A percentile compares a stretch with the other conserved stretches of the same genome.
phyloP scores from a whole-genome alignment of 768 basidiomycete genomes.

The Xerocomellus amylosporus region DNA sequence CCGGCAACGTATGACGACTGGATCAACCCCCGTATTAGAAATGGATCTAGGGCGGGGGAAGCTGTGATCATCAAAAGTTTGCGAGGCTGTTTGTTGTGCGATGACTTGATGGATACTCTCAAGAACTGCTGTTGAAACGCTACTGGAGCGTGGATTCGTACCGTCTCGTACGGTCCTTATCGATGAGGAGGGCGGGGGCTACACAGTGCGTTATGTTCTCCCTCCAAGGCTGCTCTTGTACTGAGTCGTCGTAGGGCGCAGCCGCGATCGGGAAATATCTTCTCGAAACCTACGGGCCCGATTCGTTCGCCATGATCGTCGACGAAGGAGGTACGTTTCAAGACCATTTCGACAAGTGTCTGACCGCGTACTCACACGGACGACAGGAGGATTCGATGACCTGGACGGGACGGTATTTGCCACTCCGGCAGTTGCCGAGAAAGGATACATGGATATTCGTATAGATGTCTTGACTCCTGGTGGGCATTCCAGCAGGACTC shows the following conservation, averaged over 20 bases:
- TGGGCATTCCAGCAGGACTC: conserved; percentile 55
- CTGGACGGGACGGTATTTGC: conserved; percentile 33
- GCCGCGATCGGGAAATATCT: conserved; percentile 38
- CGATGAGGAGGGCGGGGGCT: conserved; percentile 44
- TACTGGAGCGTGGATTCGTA: conserved; percentile 29
- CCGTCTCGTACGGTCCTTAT: conserved; percentile 35
- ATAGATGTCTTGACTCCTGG: conserved; percentile 46
- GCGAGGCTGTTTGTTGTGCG: neutral
- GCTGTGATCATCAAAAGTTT: conserved; percentile 39
- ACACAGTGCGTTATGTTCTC: conserved; percentile 30
- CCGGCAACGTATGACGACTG: conserved; percentile 43
- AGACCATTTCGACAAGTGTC: neutral
- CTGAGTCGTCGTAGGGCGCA: conserved; percentile 38
- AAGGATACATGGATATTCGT: conserved; percentile 43
- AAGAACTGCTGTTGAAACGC: conserved; percentile 29
- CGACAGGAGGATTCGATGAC: conserved; percentile 29
- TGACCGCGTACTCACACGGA: neutral
- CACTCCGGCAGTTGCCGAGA: conserved; percentile 35
- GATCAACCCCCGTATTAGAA: conserved; percentile 49
- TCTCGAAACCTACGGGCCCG: conserved; percentile 43
- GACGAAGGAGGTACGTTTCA: conserved; percentile 53
- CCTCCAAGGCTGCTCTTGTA: neutral
- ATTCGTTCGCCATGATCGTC: conserved; percentile 52
- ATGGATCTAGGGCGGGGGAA: conserved; percentile 49
- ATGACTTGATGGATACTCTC: neutral